These are phyloP conservation scores for Ophiostoma himal-ulmi DNA, from an alignment of 2,329 filamentous ascomycete species.

Conservation along the genomic window DNA sequence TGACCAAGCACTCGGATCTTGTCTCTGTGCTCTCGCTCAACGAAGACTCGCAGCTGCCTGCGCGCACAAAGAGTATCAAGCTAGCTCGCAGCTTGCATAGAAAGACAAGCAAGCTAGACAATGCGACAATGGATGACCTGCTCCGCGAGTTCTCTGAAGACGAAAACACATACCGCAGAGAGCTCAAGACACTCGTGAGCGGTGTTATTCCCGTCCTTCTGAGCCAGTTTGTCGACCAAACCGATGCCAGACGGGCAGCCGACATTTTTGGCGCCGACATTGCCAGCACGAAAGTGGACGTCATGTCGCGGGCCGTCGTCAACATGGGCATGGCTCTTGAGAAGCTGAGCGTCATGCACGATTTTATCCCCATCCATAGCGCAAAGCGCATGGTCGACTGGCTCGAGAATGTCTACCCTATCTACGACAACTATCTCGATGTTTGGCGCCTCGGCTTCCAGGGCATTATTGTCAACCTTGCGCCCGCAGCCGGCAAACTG, in stretches of 20 bases:
- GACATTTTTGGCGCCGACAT: conserved; percentile 60
- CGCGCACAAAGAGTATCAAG: conserved; percentile 61
- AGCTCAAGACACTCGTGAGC: conserved; percentile 87
- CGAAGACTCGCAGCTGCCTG: conserved; percentile 49
- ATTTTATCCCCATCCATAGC: conserved; percentile 68
- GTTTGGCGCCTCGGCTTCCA: conserved; percentile 92
- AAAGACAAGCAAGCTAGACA: conserved; percentile 59
- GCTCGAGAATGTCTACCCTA: conserved; percentile 69
- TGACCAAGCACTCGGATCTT: conserved; percentile 89
- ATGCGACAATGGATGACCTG: conserved; percentile 67
- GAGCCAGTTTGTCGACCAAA: conserved; percentile 71
- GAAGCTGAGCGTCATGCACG: conserved; percentile 73
- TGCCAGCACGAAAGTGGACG: conserved; percentile 48
- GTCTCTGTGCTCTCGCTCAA: conserved; percentile 74
- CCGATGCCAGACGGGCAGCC: conserved; percentile 52
- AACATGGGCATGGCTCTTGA: conserved; percentile 90
- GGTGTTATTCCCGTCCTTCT: conserved; percentile 91
- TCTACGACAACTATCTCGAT: conserved; percentile 80
- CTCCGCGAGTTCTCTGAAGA: conserved; percentile 76
- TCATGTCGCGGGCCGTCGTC: conserved; percentile 78
- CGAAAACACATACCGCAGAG: conserved; percentile 80
- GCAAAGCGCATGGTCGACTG: conserved; percentile 68
- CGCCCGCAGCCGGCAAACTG: conserved; percentile 51
- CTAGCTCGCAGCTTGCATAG: conserved; percentile 75
- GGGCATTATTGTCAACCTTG: conserved; percentile 88